These are phyloP conservation scores for Hydnum rufescens DNA, from an alignment of 768 basidiomycete species.

Conservation along the genomic window DNA sequence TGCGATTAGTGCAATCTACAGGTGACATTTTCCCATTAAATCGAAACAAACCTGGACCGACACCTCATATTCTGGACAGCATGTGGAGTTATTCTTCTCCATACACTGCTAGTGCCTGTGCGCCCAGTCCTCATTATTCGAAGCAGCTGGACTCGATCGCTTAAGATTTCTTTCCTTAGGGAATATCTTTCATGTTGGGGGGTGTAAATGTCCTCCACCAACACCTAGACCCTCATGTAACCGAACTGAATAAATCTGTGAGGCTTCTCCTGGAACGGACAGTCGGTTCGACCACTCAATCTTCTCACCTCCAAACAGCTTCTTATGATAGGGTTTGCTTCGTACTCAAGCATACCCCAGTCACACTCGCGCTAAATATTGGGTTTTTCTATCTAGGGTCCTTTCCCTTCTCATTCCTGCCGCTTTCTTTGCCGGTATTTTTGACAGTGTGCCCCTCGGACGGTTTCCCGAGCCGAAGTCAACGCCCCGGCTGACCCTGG, in stretches of 20 bases:
- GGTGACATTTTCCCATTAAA: slow-evolving; percentile 34
- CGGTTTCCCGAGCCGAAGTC: neutral
- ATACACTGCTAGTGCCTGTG: slow-evolving; percentile 47
- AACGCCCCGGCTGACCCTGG: no score
- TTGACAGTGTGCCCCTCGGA: neutral
- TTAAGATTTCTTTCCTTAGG: neutral
- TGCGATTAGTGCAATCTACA: slow-evolving; percentile 38
- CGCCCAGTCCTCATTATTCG: neutral
- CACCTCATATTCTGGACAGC: neutral
- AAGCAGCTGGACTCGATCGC: neutral
- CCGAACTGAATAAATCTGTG: slow-evolving; percentile 47
- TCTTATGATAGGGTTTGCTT: slow-evolving; percentile 38
- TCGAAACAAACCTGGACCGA: neutral
- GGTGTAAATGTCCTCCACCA: slow-evolving; percentile 49
- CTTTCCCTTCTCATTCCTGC: slow-evolving; percentile 43
- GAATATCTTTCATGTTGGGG: slow-evolving; percentile 48
- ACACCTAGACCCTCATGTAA: slow-evolving; percentile 42
- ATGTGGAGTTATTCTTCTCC: slow-evolving; percentile 49
- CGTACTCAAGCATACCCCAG: neutral
- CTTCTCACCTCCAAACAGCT: neutral
- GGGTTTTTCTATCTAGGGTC: slow-evolving; percentile 29
- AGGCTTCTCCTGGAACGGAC: slow-evolving; percentile 3
- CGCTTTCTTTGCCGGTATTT: slow-evolving; percentile 42
- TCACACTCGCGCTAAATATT: no score
- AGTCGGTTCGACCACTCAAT: neutral